Evolutionary conservation across 2,329 filamentous ascomycete genomes (phyloP).

Genomic region (Colletotrichum tamarilloi): DNA sequence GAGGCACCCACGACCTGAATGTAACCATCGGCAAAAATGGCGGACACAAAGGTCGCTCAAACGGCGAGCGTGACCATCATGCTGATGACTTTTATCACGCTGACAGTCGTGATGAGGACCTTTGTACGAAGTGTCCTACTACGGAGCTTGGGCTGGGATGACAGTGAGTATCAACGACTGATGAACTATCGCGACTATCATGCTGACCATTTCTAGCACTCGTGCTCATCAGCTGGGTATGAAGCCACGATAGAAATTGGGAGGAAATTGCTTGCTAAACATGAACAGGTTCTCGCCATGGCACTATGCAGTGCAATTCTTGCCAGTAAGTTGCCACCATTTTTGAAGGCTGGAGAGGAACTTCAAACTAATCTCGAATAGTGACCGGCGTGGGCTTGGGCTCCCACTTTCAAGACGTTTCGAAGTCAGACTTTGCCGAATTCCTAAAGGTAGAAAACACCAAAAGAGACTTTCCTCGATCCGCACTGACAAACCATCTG

Average conservation of each 20-base stretch:
- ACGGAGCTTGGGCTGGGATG: slow-evolving; percentile 34
- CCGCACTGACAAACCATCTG: not conserved
- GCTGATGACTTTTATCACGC: slow-evolving; percentile 30
- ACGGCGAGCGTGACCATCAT: slow-evolving; percentile 28
- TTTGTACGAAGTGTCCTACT: slow-evolving; percentile 30
- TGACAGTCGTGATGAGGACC: slow-evolving; percentile 25
- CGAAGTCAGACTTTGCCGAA: slow-evolving; percentile 20
- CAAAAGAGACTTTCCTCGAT: not conserved
- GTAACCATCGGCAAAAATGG: slow-evolving; percentile 28
- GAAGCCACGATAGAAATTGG: not conserved
- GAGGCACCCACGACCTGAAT: slow-evolving; percentile 23
- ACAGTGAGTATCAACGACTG: slow-evolving; percentile 21
- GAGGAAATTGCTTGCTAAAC: not conserved
- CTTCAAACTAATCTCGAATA: not conserved
- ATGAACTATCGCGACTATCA: not conserved
- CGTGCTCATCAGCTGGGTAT: slow-evolving; percentile 34
- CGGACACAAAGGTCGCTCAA: slow-evolving; percentile 32
- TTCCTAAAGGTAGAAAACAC: slow-evolving; percentile 23
- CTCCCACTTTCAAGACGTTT: slow-evolving; percentile 31
- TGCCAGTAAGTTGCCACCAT: slow-evolving; percentile 17
- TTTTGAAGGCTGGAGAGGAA: not conserved
- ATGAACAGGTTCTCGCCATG: slow-evolving; percentile 29
- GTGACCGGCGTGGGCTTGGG: slow-evolving; percentile 36
- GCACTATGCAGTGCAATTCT: slow-evolving; percentile 33
- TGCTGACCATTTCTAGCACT: slow-evolving; percentile 26